Base-by-base conservation (phyloP, 108 stramenopile genomes). In the Cylindrotheca closterium region DNA sequence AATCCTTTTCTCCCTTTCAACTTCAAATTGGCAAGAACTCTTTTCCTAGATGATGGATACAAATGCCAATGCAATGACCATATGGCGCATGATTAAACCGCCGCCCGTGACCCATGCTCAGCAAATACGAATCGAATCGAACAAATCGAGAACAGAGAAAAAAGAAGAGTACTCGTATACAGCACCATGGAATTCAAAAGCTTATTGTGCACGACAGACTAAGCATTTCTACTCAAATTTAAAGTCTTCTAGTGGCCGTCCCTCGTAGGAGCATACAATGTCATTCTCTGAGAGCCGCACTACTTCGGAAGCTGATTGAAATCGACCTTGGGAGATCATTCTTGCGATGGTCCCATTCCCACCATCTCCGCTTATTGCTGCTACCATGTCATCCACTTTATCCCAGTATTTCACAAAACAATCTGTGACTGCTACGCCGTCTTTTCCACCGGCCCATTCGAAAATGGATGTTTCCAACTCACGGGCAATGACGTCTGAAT, bases 281-380 rank as follows among this genome's bases (percentile, higher is more conserved):
- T 45, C 54, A 27, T 66, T 64, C 21, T 62, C 73, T 18, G 59
- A 58, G 7, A 74, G 65, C 30, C 26, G 4, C 22, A 74, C 47
- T 30, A 74, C 59, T 8, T 60, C 25, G 22, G 52, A 53, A 21
- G 73, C 51, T 0, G 73, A 65, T 27, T 52, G 15, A 29, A 74
- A 74, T 51, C 59, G 55, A 19, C 65, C 73, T 48, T 61, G 48
- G 1, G 60, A 50, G 30, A 74, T 74, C 73, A 74, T 52, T 23
- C 19, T 29, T 17, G 65, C 53, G 4, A 74, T 59, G 0, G 65
- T 67, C 29, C 73, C 73, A n/a, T 12, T n/a, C 31, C 33, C 2
- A 2, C 56, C 54, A 3, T 67, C 52, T 2, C 73, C 73, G 26
- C 60, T 67, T 12, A 74, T 55, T 1, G 55, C 58, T 4, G 65